These are phyloP conservation scores for Lichtheimia hyalospora DNA, from an alignment of 371 early-diverging fungal species.

Conservation along the genomic window DNA sequence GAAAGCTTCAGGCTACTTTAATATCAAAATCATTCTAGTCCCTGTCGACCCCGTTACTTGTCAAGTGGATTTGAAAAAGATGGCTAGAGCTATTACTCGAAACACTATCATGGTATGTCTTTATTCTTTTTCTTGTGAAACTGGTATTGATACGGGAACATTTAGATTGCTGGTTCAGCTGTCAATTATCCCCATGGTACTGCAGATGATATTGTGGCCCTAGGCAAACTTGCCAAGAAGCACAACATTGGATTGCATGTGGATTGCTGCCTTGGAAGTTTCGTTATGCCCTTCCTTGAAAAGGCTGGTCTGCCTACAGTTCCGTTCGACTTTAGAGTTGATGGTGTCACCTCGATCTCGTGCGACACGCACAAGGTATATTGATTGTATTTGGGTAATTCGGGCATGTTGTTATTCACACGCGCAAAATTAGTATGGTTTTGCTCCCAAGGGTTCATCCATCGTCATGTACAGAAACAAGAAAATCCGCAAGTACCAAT, in stretches of 20 bases:
- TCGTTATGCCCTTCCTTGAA: slow-evolving; percentile 91
- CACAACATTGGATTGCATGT: slow-evolving; percentile 89
- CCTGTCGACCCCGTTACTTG: slow-evolving; percentile 82
- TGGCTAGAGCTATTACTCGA: slow-evolving; percentile 78
- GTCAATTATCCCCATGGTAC: slow-evolving; percentile 94
- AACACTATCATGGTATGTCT: slow-evolving; percentile 83
- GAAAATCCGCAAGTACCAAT: slow-evolving; percentile 85
- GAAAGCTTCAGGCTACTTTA: slow-evolving; percentile 92
- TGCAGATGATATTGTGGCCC: slow-evolving; percentile 85
- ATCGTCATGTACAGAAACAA: slow-evolving; percentile 88
- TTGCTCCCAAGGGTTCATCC: slow-evolving; percentile 97
- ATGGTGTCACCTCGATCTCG: slow-evolving; percentile 94
- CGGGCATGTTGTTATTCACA: background rate
- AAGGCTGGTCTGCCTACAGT: slow-evolving; percentile 87
- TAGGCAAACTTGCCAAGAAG: slow-evolving; percentile 81
- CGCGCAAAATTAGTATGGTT: slow-evolving; percentile 65
- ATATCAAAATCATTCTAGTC: slow-evolving; percentile 80
- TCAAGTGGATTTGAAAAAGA: slow-evolving; percentile 73
- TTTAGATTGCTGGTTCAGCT: slow-evolving; percentile 85
- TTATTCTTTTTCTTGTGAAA: too few species aligned
- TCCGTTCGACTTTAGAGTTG: slow-evolving; percentile 87
- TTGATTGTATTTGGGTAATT: background rate
- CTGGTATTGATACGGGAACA: background rate
- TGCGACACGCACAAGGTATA: slow-evolving; percentile 95
- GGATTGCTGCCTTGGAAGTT: slow-evolving; percentile 96